Evolutionary conservation across 768 basidiomycete genomes (phyloP), one percentile per base, ranked within the genome.

Genomic region (Kwoniella sp.): DNA sequence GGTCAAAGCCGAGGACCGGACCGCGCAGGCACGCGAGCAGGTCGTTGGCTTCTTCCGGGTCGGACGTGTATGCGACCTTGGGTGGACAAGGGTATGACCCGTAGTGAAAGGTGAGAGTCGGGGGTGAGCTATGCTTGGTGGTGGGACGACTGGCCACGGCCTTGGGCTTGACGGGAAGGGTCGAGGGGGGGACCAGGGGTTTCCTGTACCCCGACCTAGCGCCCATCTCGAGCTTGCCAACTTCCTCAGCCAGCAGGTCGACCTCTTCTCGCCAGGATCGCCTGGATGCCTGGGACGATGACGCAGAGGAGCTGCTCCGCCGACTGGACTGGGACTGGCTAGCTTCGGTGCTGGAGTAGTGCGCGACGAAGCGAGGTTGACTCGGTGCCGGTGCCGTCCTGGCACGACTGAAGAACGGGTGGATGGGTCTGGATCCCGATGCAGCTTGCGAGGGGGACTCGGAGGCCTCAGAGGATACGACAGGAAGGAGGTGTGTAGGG

Each of bases 1-100:
- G 52, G 42, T 73, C 72, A 49, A 73, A 67, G 0, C 68, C 72
- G 5, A 71, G 19, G 8, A 69, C 55, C 6, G 49, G 38, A 1
- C 70, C 70, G 23, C 45, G 39, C 22, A 73, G 43, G 38, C 63
- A 58, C 0, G 40, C n/a, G 1, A 73, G 26, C 6, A 73, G 57
- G 29, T 65, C 66, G 37, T 71, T 55, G 3, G 70, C 65, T 42
- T 71, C 72, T 7, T 53, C 33, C 0, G 52, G 22, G 19, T 51
- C 50, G 0, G 54, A 38, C 6, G 72, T 73, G 50, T 71, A 73
- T 8, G 51, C 70, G 14, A 67, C 32, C 26, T 53, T 53, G 0
- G 68, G 69, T 8, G 53, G 52, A 3, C 19, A 22, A 4, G 46
- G 32, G 25, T 38, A 29, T 34, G 50, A 54, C 3, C 54, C 46